A percentile compares a stretch with the other conserved stretches of the same genome.
Evolutionary conservation across 2,329 filamentous ascomycete species (phyloP).

Genomic region (Fusarium sulawesiense): DNA sequence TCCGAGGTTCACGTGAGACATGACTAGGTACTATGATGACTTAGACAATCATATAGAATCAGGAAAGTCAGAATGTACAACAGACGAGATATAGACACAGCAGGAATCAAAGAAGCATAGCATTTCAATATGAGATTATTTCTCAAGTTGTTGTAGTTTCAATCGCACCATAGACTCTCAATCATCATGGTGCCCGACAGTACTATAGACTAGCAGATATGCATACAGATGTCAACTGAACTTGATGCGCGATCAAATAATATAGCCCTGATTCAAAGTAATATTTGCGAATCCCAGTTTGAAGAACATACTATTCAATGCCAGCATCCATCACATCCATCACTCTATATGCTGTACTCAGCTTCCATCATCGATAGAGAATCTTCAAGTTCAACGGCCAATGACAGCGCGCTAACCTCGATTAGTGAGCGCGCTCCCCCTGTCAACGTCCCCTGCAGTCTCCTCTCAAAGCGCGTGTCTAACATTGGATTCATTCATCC

Average conservation of each 20-base stretch:
- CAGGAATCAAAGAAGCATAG: neutral
- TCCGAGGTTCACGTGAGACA: slow-evolving; percentile 9
- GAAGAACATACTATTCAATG: neutral
- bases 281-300: neutral
- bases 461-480: slow-evolving; percentile 40
- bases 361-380: neutral
- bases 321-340: neutral
- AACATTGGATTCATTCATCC: slow-evolving; percentile 34
- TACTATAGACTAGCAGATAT: neutral
- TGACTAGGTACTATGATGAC: neutral
- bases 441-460: slow-evolving; percentile 35
- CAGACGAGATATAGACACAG: neutral
- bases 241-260: neutral
- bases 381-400: slow-evolving; percentile 4
- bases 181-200: neutral
- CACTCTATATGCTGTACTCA: neutral
- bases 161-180: neutral
- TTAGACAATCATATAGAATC: neutral
- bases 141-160: neutral
- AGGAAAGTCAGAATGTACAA: neutral
- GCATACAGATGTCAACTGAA: neutral
- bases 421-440: slow-evolving; percentile 36
- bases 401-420: slow-evolving; percentile 27
- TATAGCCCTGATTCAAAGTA: neutral
- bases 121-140: neutral